These are phyloP conservation scores for Paecilomyces sp. DNA, from an alignment of 2,329 filamentous ascomycete genomes.

Conservation along the genomic window DNA sequence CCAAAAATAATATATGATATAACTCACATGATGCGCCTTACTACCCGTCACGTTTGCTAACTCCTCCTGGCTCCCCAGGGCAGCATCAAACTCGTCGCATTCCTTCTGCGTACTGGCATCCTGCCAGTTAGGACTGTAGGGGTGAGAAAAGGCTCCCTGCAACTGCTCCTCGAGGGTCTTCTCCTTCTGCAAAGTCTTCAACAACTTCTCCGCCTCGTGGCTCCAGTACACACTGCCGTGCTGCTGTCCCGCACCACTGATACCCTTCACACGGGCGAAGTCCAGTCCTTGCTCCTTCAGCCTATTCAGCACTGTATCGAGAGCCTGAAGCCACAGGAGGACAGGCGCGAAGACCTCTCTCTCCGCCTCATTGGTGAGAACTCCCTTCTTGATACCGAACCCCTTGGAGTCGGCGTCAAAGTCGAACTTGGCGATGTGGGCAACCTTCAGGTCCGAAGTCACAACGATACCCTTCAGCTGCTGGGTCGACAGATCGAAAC, in stretches of 20 bases:
- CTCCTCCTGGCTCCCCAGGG: slow-evolving; percentile 57
- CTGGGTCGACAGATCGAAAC: slow-evolving; percentile 94
- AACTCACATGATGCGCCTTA: slow-evolving; percentile 80
- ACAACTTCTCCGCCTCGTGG: slow-evolving; percentile 55
- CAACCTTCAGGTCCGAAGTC: slow-evolving; percentile 70
- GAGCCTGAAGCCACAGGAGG: slow-evolving; percentile 86
- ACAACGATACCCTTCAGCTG: slow-evolving; percentile 93
- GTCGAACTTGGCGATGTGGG: slow-evolving; percentile 83
- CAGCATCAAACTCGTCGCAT: slow-evolving; percentile 78
- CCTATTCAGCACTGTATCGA: slow-evolving; percentile 74
- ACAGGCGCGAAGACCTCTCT: slow-evolving; percentile 90
- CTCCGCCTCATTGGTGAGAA: slow-evolving; percentile 71
- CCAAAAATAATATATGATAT: background rate
- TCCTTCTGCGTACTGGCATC: slow-evolving; percentile 90
- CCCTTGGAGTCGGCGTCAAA: slow-evolving; percentile 78
- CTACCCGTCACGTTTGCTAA: slow-evolving; percentile 81
- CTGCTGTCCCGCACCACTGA: slow-evolving; percentile 93
- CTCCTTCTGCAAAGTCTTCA: slow-evolving; percentile 54
- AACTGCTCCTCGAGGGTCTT: slow-evolving; percentile 68
- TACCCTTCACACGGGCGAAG: slow-evolving; percentile 66
- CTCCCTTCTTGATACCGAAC: slow-evolving; percentile 82
- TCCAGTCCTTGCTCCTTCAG: slow-evolving; percentile 64
- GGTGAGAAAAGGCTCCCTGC: slow-evolving; percentile 66
- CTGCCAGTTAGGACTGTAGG: slow-evolving; percentile 94
- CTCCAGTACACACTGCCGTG: slow-evolving; percentile 97